These are phyloP conservation scores for Apiosordaria backusii DNA, from an alignment of 495 filamentous ascomycete genomes.

Conservation along the genomic window DNA sequence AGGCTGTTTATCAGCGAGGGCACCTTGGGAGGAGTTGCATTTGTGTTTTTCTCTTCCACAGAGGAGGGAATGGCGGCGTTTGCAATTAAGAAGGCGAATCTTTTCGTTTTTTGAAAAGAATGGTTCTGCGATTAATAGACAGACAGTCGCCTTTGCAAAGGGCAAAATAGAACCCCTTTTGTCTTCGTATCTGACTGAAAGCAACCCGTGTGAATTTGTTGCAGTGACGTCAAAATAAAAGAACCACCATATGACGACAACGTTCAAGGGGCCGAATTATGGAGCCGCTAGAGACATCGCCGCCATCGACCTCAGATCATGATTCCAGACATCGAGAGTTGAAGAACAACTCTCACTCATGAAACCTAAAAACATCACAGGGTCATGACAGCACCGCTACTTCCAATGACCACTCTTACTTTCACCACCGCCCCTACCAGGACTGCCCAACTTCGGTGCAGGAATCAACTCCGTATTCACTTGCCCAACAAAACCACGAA, in stretches of 20 bases:
- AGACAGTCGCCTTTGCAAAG: background rate
- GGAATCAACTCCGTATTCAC: too few species aligned
- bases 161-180: background rate
- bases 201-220: background rate
- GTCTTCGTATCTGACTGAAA: background rate
- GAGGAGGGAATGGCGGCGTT: background rate
- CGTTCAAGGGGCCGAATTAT: background rate
- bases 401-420: too few species aligned
- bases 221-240: background rate
- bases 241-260: background rate
- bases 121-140: background rate
- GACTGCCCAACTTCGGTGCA: too few species aligned
- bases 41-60: background rate
- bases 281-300: background rate
- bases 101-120: background rate
- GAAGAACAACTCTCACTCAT: too few species aligned
- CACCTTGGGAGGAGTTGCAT: background rate
- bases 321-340: too few species aligned
- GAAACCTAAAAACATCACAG: too few species aligned
- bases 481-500: too few species aligned
- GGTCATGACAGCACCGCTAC: too few species aligned
- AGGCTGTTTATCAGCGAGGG: background rate
- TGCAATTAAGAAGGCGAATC: background rate
- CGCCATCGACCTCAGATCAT: too few species aligned
- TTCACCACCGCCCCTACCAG: too few species aligned